phyloP scores from a whole-genome alignment of 257 asterid species.

The Thymus mandschuricus region DNA sequence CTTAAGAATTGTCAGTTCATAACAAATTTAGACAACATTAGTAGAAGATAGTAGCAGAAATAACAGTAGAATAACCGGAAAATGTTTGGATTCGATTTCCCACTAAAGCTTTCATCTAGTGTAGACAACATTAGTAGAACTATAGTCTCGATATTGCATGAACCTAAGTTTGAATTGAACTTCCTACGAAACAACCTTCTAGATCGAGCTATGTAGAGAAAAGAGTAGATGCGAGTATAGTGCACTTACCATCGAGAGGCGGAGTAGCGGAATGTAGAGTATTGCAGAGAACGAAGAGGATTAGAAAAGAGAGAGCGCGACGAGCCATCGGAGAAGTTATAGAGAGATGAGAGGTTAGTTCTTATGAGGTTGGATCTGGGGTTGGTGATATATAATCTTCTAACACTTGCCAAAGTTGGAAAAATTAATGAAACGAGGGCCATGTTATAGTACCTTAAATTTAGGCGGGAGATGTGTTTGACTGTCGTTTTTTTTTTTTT shows the following conservation, averaged over 20 bases:
- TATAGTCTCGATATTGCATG: neutral
- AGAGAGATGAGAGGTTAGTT: neutral
- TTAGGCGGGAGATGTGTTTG: slow-evolving; percentile 58
- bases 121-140: neutral
- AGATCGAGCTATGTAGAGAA: neutral
- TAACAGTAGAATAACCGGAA: too few relatives aligned
- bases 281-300: slow-evolving; percentile 36
- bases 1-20: slow-evolving; percentile 31
- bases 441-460: slow-evolving; percentile 53
- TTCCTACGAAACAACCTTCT: neutral
- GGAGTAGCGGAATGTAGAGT: slow-evolving; percentile 45
- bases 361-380: neutral
- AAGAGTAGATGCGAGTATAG: neutral
- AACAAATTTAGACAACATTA: neutral
- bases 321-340: slow-evolving; percentile 43
- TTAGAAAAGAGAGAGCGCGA: slow-evolving; percentile 38
- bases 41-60: neutral
- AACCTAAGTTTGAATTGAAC: neutral
- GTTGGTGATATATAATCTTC: slow-evolving; percentile 16
- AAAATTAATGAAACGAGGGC: slow-evolving; percentile 10
- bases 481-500: slow-evolving; percentile 31
- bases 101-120: neutral
- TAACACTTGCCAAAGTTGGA: slow-evolving; percentile 17
- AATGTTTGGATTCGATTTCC: too few relatives aligned
- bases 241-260: slow-evolving; percentile 53